phyloP scores from a whole-genome alignment of 345 rosid species.

The Turnera subulata region DNA sequence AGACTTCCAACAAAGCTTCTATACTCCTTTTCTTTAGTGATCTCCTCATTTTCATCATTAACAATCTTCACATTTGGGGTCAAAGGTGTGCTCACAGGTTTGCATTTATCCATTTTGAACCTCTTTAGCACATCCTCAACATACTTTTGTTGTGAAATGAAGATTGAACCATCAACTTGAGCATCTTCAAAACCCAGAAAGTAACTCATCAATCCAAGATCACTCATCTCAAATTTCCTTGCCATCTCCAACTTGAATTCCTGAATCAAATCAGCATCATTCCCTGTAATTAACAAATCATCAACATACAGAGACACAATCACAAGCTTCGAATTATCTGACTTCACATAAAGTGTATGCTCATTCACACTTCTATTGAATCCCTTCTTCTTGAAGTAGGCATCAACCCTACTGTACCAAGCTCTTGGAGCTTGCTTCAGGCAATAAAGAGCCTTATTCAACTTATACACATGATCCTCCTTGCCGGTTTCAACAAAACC shows the following conservation, averaged over 20 bases:
- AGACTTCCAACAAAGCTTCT: no score
- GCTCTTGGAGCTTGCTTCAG: neutral
- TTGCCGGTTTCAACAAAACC: no score
- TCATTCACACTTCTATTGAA: neutral
- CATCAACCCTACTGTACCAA: neutral
- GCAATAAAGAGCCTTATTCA: neutral
- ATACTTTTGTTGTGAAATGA: neutral
- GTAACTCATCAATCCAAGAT: no score
- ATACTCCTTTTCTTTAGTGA: no score
- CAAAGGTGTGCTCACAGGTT: neutral
- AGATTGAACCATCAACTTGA: no score
- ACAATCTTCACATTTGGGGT: no score
- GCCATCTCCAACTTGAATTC: no score
- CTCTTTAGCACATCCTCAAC: neutral
- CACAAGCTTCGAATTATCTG: neutral
- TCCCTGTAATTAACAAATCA: neutral
- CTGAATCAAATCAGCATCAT: no score
- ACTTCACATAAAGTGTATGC: neutral
- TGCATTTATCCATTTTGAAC: neutral
- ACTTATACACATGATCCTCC: neutral
- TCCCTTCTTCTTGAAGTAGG: neutral
- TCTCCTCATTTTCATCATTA: no score
- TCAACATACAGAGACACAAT: neutral
- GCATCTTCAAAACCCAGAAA: no score
- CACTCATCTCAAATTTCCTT: no score